phyloP scores from a whole-genome alignment of 2,329 filamentous ascomycete genomes.

The Microascus cirrosus region DNA sequence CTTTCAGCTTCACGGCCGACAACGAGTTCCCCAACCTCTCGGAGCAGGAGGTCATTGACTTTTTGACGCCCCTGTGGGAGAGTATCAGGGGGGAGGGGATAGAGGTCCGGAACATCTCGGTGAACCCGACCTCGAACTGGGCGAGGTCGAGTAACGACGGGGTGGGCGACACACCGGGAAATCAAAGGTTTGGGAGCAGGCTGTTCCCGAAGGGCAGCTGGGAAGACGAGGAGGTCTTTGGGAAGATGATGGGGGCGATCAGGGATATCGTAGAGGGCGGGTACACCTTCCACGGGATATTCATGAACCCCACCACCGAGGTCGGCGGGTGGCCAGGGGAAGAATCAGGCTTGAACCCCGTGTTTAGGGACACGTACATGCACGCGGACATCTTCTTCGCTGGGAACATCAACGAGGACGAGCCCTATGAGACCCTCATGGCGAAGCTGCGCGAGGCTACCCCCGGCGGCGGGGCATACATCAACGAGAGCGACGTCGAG shows the following conservation, averaged over 20 bases:
- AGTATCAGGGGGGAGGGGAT: conserved; percentile 12
- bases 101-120: conserved; percentile 14
- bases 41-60: conserved; percentile 20
- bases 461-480: conserved; percentile 30
- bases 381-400: conserved; percentile 18
- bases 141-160: conserved; percentile 4
- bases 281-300: conserved; percentile 20
- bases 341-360: conserved; percentile 26
- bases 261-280: conserved; percentile 23
- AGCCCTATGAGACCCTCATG: conserved; percentile 13
- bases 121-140: conserved; percentile 8
- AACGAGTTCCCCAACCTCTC: conserved; percentile 19
- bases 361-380: conserved; percentile 26
- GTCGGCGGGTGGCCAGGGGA: conserved; percentile 17
- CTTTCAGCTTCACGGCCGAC: conserved; percentile 13
- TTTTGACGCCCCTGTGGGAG: conserved; percentile 29
- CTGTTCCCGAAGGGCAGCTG: conserved; percentile 18
- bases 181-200: conserved; percentile 18
- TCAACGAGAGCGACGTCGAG: conserved; percentile 40
- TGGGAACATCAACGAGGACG: conserved; percentile 9
- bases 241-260: conserved; percentile 16
- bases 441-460: conserved; percentile 20
- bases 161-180: conserved; percentile 16
- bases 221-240: conserved; percentile 13
- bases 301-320: conserved; percentile 16